Evolutionary conservation across 257 asterid species (phyloP).

Genomic region (Thymus quinquecostatus): DNA sequence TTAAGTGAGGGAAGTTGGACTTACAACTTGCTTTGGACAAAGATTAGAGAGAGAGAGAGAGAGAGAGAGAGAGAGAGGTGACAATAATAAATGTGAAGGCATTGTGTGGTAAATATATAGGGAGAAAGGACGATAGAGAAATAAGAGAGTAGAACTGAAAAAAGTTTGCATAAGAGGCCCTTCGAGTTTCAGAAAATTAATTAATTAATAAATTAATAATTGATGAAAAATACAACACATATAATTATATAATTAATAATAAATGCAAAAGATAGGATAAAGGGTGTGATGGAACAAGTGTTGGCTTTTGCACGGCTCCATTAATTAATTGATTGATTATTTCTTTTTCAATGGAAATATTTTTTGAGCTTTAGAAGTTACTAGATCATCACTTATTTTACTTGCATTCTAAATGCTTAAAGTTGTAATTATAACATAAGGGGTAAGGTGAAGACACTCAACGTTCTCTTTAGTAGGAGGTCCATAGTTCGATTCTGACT

Average conservation of each 20-base stretch:
- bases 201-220: background rate
- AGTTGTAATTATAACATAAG: too few species aligned
- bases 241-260: too few species aligned
- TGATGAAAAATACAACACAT: slow-evolving; percentile 35
- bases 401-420: too few species aligned
- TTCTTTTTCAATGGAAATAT: background rate
- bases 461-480: too few species aligned
- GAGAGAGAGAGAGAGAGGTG: background rate
- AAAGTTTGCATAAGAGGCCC: slow-evolving; percentile 44
- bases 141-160: background rate
- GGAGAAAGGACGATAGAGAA: slow-evolving; percentile 31
- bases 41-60: background rate
- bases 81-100: slow-evolving; percentile 30
- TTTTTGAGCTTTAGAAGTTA: slow-evolving; percentile 7
- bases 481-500: too few species aligned
- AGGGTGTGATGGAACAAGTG: slow-evolving; percentile 34
- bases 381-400: background rate
- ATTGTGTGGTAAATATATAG: slow-evolving; percentile 30
- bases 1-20: background rate
- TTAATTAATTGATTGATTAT: slow-evolving; percentile 16
- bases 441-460: too few species aligned
- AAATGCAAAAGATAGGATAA: slow-evolving; percentile 35
- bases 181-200: slow-evolving; percentile 25
- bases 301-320: slow-evolving; percentile 22
- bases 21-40: slow-evolving; percentile 27